phyloP scores from a whole-genome alignment of 352 stramenopile genomes.

The Pythium utonaiense region DNA sequence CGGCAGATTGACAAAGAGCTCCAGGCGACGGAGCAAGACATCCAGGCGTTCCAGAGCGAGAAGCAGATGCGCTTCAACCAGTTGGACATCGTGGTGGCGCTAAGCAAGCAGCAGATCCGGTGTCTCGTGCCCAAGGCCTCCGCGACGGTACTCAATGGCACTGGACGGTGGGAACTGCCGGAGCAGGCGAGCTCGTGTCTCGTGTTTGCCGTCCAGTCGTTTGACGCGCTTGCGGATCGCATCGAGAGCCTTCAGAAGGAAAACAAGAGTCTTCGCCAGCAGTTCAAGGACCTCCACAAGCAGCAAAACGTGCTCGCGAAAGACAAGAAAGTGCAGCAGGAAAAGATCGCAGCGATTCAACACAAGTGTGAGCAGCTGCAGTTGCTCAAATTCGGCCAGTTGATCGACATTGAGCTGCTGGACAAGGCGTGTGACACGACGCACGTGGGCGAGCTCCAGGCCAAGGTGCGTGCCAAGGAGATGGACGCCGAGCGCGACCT shows the following conservation, averaged over 20 bases:
- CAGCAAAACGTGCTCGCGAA: slow-evolving; percentile 78
- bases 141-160: neutral
- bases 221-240: slow-evolving; percentile 59
- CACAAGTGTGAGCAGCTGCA: slow-evolving; percentile 77
- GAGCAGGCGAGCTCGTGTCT: slow-evolving; percentile 52
- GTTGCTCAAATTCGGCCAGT: slow-evolving; percentile 74
- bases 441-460: slow-evolving; percentile 62
- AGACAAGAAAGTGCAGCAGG: slow-evolving; percentile 75
- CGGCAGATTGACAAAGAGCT: slow-evolving; percentile 92
- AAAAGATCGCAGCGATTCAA: slow-evolving; percentile 57
- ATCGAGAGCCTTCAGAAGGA: slow-evolving; percentile 82
- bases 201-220: slow-evolving; percentile 63
- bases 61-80: slow-evolving; percentile 92
- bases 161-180: slow-evolving; percentile 37
- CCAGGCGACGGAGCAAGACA: slow-evolving; percentile 81
- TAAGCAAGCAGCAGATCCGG: slow-evolving; percentile 72
- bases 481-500: slow-evolving; percentile 58
- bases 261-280: slow-evolving; percentile 79
- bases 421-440: slow-evolving; percentile 84
- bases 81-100: slow-evolving; percentile 74
- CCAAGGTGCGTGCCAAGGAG: slow-evolving; percentile 71
- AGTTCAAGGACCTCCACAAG: slow-evolving; percentile 88
- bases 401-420: slow-evolving; percentile 86
- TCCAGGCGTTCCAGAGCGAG: slow-evolving; percentile 91
- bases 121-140: slow-evolving; percentile 39